Base-by-base conservation (phyloP, 192 early-diverging fungal genomes). In the Phycomyces blakesleeanus region DNA sequence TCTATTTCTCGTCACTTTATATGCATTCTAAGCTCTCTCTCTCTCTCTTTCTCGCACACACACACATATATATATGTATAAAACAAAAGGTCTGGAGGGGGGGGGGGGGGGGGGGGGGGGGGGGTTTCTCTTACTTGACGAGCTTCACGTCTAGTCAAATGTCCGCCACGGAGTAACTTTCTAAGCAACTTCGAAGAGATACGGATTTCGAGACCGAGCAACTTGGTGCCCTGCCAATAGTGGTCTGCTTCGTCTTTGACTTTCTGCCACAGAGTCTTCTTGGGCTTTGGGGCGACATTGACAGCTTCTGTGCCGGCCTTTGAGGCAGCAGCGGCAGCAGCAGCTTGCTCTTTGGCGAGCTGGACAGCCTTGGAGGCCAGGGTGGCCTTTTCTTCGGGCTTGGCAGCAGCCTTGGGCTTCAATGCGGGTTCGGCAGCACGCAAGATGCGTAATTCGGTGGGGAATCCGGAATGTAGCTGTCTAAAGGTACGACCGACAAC, bases 221-320 rank as follows among this genome's bases (percentile, higher is more conserved):
- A 82, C 76, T 94, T 93, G 10, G 89, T 91, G 2, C 94, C 94
- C 57, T 96, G 84, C 93, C 93, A 96, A 78, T 93, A 91, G 75
- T 97, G 96, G 52, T 85, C 72, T 10, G 84, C 77, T 76, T 98
- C 96, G 22, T 91, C 85, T 78, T 97, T 96, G 70, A 96, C 83
- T 55, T 87, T 76, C 54, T 84, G 81, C 86, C 83, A 80, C 0
- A 91, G 22, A 38, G 85, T 82, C 66, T 85, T 89, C 55, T 87
- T 89, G 3, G 40, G 65, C 42, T 69, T 70, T 3, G 42, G 63
- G 27, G 47, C 66, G 24, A 65, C 55, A 44, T 60, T 50, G 38
- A 63, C 40, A 15, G 60, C 49, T 0, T 39, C 49, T 8, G 61
- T 57, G 24, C 37, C 16, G 2, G n/a, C 12, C 8, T 52, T 38